A percentile compares a stretch with the other conserved stretches of the same genome.
Conservation (phyloP, 1,284 basidiomycete species). For the Trichosporon faecale region DNA sequence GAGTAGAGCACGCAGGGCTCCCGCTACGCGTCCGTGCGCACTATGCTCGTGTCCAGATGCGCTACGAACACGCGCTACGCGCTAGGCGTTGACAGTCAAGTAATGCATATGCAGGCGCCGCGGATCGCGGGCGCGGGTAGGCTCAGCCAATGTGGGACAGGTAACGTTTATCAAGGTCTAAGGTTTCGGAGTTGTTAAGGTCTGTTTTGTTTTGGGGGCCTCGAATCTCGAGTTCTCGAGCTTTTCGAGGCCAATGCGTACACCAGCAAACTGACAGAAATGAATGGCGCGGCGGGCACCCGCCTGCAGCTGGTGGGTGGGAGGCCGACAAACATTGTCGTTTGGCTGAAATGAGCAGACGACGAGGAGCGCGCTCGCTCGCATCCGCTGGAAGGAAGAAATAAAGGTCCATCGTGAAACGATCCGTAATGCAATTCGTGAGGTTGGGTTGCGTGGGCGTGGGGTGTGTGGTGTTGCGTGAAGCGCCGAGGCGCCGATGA, state of each 20-base stretch:
- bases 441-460: constrained; percentile 3
- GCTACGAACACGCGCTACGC: neutral
- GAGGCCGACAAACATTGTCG: neutral
- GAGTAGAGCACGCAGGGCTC: no score
- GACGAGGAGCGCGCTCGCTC: neutral
- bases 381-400: neutral
- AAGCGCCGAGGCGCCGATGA: neutral
- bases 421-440: constrained; percentile 6
- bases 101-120: constrained; percentile 9
- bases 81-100: neutral
- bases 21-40: neutral
- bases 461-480: neutral
- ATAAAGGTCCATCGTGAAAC: constrained; percentile 9
- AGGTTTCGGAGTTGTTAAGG: neutral
- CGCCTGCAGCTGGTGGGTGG: neutral
- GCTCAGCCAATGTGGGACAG: constrained; percentile 5
- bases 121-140: constrained; percentile 6
- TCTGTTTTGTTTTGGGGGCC: neutral
- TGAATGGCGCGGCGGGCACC: neutral
- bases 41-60: no score
- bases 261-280: neutral
- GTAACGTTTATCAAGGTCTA: constrained; percentile 11
- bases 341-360: neutral
- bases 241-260: neutral
- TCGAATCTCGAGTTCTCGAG: no score